These are phyloP conservation scores for Thymus quinquecostatus DNA, from an alignment of 257 asterid genomes.

Conservation along the genomic window DNA sequence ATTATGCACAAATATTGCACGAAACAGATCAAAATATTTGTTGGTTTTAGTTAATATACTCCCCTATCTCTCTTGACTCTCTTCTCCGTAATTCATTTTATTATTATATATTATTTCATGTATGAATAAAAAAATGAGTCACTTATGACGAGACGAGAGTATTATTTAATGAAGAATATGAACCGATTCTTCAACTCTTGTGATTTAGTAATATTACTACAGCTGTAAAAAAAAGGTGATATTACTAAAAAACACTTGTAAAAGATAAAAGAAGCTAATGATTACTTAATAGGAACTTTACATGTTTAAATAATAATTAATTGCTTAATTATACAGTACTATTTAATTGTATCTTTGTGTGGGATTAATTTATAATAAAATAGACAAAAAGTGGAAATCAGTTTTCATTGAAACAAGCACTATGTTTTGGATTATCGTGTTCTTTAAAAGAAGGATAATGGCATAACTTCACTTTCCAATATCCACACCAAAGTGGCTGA, in stretches of 20 bases:
- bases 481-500: constrained; percentile 36
- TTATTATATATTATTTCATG: too few species aligned
- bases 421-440: constrained; percentile 37
- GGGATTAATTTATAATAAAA: neutral
- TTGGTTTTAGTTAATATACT: too few species aligned
- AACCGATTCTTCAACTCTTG: neutral
- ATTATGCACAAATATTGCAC: too few species aligned
- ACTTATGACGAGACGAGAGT: too few species aligned
- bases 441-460: constrained; percentile 52
- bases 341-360: neutral
- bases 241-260: too few species aligned
- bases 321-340: neutral
- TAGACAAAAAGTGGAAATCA: constrained; percentile 33
- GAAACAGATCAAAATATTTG: too few species aligned
- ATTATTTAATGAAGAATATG: too few species aligned
- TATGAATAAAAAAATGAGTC: too few species aligned
- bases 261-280: constrained; percentile 6
- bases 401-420: constrained; percentile 39
- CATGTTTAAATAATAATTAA: neutral
- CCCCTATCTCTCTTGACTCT: too few species aligned
- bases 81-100: too few species aligned
- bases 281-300: neutral
- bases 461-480: constrained; percentile 51
- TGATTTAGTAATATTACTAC: neutral
- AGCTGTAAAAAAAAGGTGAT: neutral